Conservation (phyloP, 345 rosid genomes). For the Geranium rotundifolium region DNA sequence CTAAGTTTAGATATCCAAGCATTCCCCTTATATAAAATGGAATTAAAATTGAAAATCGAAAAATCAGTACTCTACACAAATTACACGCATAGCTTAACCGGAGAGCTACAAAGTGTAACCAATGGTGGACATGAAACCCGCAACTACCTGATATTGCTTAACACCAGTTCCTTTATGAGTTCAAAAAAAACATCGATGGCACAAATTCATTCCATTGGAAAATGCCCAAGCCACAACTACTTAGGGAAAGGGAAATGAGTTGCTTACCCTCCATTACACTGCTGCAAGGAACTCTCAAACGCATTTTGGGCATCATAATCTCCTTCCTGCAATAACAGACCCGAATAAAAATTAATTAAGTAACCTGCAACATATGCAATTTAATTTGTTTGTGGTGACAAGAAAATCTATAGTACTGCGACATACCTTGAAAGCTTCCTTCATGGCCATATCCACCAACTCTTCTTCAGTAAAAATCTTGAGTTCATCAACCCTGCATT, state of each 20-base stretch:
- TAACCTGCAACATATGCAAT: background rate
- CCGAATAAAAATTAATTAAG: background rate
- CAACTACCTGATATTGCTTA: background rate
- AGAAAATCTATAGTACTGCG: background rate
- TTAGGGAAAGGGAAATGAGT: background rate
- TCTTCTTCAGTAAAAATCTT: slow-evolving; percentile 37
- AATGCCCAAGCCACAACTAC: background rate
- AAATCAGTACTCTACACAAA: too few relatives aligned
- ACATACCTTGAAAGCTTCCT: slow-evolving; percentile 32
- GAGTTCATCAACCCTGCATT: slow-evolving; percentile 46
- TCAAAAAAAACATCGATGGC: background rate
- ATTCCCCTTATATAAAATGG: too few relatives aligned
- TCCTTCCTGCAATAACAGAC: background rate
- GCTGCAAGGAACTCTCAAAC: background rate
- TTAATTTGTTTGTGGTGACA: background rate
- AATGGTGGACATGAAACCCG: background rate
- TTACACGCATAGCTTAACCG: too few relatives aligned
- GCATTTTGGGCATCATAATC: background rate
- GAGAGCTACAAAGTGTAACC: too few relatives aligned
- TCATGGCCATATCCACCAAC: slow-evolving; percentile 47
- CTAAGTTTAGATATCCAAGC: too few relatives aligned
- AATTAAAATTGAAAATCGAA: too few relatives aligned
- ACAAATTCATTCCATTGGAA: too few relatives aligned
- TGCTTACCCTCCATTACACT: background rate
- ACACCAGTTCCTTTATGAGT: background rate